phyloP scores from a whole-genome alignment of 345 rosid species.

The Arabis hirsuta region DNA sequence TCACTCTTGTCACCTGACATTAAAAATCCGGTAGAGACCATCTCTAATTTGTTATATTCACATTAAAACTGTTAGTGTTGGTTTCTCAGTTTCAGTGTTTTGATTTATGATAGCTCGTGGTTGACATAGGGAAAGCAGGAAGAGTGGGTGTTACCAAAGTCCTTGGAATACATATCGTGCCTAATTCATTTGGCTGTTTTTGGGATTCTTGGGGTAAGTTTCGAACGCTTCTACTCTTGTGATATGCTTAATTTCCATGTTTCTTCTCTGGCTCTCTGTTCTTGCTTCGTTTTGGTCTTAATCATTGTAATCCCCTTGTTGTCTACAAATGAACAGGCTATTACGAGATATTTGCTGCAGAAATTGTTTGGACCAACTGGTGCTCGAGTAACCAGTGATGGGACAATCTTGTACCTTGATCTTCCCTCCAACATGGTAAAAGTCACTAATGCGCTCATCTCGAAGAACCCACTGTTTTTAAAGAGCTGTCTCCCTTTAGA shows the following conservation, averaged over 20 bases:
- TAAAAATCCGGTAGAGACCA: slow-evolving; percentile 30
- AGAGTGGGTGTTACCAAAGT: slow-evolving; percentile 49
- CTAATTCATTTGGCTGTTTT: slow-evolving; percentile 70
- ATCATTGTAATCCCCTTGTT: slow-evolving; percentile 13
- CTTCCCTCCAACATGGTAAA: slow-evolving; percentile 90
- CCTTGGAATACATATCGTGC: slow-evolving; percentile 58
- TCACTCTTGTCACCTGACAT: slow-evolving; percentile 47
- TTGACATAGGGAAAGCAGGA: slow-evolving; percentile 46
- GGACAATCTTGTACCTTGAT: slow-evolving; percentile 68
- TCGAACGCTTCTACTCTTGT: not conserved
- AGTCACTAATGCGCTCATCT: slow-evolving; percentile 6
- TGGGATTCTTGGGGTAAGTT: slow-evolving; percentile 78
- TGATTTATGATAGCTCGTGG: slow-evolving; percentile 29
- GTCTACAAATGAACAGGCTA: slow-evolving; percentile 56
- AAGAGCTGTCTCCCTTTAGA: not conserved
- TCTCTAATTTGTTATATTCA: slow-evolving; percentile 9
- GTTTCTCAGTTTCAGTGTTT: slow-evolving; percentile 20
- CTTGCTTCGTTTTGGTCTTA: slow-evolving; percentile 14
- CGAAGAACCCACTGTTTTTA: not conserved
- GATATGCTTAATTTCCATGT: not conserved
- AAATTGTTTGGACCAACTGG: slow-evolving; percentile 76
- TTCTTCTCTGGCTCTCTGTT: slow-evolving; percentile 16
- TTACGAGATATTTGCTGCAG: slow-evolving; percentile 74
- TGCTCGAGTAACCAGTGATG: slow-evolving; percentile 65
- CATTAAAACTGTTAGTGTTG: slow-evolving; percentile 4